phyloP scores from a whole-genome alignment of 1,284 basidiomycete genomes.

The Apiotrichum siamense region DNA sequence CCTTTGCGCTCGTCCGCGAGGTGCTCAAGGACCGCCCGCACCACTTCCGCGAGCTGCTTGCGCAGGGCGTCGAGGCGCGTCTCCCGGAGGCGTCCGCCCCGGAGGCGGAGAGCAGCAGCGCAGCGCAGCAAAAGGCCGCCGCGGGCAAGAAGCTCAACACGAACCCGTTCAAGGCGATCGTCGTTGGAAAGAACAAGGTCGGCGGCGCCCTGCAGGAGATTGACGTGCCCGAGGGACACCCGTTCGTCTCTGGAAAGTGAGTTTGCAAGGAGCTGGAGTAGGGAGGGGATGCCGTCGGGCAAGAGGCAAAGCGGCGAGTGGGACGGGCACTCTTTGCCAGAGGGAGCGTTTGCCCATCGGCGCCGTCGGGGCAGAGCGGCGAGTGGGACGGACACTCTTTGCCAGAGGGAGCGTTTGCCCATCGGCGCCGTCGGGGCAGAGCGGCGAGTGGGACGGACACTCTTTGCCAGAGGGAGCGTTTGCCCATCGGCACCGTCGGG shows the following conservation, averaged over 20 bases:
- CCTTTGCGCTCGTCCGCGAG: conserved; percentile 33
- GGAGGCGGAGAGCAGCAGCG: neutral
- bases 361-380: too few relatives aligned
- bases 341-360: too few relatives aligned
- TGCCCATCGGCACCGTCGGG: too few relatives aligned
- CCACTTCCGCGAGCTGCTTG: conserved; percentile 35
- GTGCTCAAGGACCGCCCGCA: conserved; percentile 26
- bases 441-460: too few relatives aligned
- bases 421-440: too few relatives aligned
- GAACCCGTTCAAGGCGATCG: neutral
- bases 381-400: too few relatives aligned
- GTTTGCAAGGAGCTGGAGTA: conserved; percentile 14
- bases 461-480: too few relatives aligned
- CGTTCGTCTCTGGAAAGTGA: conserved; percentile 37
- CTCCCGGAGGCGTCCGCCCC: neutral
- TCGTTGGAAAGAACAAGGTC: conserved; percentile 5
- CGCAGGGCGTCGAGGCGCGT: conserved; percentile 17
- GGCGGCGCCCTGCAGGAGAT: conserved; percentile 6
- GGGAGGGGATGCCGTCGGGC: too few relatives aligned
- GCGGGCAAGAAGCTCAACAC: neutral
- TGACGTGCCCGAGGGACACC: conserved; percentile 32
- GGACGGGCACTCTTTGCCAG: too few relatives aligned
- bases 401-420: too few relatives aligned
- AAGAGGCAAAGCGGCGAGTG: too few relatives aligned
- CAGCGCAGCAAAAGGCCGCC: neutral